Evolutionary conservation across 805 yeast species (phyloP).

Genomic region (Yarrowia yakushimensis): DNA sequence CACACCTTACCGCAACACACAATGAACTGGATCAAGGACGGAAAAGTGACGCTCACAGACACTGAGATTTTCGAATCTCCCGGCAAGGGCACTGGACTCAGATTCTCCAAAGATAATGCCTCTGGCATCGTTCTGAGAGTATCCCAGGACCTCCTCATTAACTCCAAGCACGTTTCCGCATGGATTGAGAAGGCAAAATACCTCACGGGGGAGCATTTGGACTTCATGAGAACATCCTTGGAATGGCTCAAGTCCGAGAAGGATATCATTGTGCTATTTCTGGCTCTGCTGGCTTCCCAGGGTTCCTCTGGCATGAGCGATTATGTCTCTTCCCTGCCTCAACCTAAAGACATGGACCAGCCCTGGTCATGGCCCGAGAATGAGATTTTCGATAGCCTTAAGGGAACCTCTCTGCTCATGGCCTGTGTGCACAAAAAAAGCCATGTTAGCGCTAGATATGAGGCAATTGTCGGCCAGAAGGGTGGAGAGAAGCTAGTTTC

Average conservation of each 20-base stretch:
- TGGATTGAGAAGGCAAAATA: slow-evolving; percentile 15
- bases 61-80: neutral
- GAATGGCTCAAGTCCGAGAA: slow-evolving; percentile 26
- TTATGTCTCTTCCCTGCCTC: slow-evolving; percentile 33
- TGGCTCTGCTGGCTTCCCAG: slow-evolving; percentile 27
- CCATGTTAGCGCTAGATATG: slow-evolving; percentile 30
- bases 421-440: slow-evolving; percentile 32
- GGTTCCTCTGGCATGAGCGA: slow-evolving; percentile 28
- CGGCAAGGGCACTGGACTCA: slow-evolving; percentile 2
- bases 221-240: slow-evolving; percentile 1
- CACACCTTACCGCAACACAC: neutral
- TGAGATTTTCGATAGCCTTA: slow-evolving; percentile 30
- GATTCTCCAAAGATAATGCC: neutral
- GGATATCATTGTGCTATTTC: slow-evolving; percentile 17
- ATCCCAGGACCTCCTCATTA: slow-evolving; percentile 26
- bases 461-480: slow-evolving; percentile 28
- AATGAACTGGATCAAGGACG: slow-evolving; percentile 15
- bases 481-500: neutral
- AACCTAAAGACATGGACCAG: slow-evolving; percentile 32
- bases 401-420: slow-evolving; percentile 33
- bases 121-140: slow-evolving; percentile 24
- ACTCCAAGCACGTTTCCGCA: slow-evolving; percentile 20
- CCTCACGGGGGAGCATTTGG: slow-evolving; percentile 18
- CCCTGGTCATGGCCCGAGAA: slow-evolving; percentile 35
- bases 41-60: neutral